A percentile compares a stretch with the other conserved stretches of the same genome.
phyloP scores from a whole-genome alignment of 148 eudicot genomes.

The Diospyros lotus region DNA sequence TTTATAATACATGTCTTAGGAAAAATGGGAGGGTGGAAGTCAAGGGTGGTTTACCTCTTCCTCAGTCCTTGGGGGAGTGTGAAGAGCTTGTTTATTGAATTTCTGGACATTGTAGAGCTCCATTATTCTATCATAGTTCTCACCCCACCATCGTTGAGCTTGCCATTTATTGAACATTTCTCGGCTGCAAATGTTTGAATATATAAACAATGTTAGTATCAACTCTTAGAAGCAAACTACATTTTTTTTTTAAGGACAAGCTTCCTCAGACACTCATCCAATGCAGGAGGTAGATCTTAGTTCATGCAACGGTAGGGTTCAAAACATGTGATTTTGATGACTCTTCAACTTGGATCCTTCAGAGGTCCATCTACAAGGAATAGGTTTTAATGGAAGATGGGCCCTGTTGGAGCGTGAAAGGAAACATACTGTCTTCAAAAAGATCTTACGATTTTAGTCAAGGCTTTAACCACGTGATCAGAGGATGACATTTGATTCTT shows the following conservation, averaged over 20 bases:
- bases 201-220: conserved; percentile 18
- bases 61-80: conserved; percentile 86
- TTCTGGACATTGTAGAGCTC: conserved; percentile 94
- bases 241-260: neutral
- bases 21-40: too few relatives aligned
- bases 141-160: conserved; percentile 99
- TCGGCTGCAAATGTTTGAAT: conserved; percentile 51
- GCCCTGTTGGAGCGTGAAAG: neutral
- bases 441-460: too few relatives aligned
- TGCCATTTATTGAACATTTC: conserved; percentile 94
- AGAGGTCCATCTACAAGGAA: conserved; percentile 7
- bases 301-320: conserved; percentile 6
- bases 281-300: neutral
- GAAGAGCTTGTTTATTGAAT: conserved; percentile 84
- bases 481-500: neutral
- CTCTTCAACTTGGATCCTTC: conserved; percentile 2
- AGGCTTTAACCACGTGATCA: too few relatives aligned
- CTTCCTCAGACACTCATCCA: neutral
- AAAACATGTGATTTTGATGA: neutral
- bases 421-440: neutral
- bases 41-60: conserved; percentile 56
- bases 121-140: conserved; percentile 88
- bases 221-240: neutral
- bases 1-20: too few relatives aligned
- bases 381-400: neutral